A percentile compares a stretch with the other conserved stretches of the same genome.
phyloP scores from a whole-genome alignment of 768 basidiomycete species.

The Suillus hirtellus region DNA sequence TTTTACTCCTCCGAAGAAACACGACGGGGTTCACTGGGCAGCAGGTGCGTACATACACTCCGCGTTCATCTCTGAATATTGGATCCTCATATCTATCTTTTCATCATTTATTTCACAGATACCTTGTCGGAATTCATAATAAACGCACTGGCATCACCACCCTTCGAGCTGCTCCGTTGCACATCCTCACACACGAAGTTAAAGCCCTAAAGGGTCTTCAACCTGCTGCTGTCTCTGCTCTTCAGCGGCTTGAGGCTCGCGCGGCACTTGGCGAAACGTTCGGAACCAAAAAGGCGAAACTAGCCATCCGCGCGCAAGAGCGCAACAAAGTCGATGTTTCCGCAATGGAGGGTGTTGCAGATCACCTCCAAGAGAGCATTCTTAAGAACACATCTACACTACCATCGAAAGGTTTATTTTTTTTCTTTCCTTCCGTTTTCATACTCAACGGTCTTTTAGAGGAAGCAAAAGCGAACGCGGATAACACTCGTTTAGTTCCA shows the following conservation, averaged over 20 bases:
- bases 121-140: conserved; percentile 82
- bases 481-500: conserved; percentile 75
- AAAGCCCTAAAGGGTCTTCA: conserved; percentile 77
- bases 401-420: conserved; percentile 62
- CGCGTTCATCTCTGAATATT: neutral
- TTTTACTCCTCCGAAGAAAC: conserved; percentile 68
- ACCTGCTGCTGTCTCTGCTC: conserved; percentile 48
- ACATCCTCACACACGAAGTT: conserved; percentile 74
- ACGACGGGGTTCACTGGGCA: conserved; percentile 54
- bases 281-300: conserved; percentile 92
- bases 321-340: conserved; percentile 87
- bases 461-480: conserved; percentile 62
- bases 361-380: conserved; percentile 82
- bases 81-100: conserved; percentile 7
- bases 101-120: conserved; percentile 43
- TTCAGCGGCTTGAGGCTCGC: conserved; percentile 59
- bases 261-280: conserved; percentile 89
- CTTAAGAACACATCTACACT: conserved; percentile 68
- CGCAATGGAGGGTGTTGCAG: conserved; percentile 84
- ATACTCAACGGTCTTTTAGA: conserved; percentile 40
- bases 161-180: conserved; percentile 65
- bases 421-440: conserved; percentile 4
- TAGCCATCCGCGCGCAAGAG: conserved; percentile 80
- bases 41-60: conserved; percentile 53
- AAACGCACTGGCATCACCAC: conserved; percentile 70